phyloP scores from a whole-genome alignment of 306 rosid genomes.

The Mucuna pruriens region DNA sequence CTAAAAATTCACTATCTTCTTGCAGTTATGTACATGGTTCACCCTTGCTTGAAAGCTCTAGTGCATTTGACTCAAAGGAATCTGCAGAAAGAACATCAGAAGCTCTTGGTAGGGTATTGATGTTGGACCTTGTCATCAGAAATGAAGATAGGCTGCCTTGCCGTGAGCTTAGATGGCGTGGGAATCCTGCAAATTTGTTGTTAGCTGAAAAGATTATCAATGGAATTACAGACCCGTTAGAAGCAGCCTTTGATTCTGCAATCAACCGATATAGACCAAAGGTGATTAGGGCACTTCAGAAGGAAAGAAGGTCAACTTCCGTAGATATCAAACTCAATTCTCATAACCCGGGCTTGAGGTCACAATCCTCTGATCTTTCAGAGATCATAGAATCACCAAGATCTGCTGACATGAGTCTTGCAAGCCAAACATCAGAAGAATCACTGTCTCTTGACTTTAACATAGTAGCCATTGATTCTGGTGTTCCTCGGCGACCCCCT shows the following conservation, averaged over 20 bases:
- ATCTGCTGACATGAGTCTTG: slow-evolving; percentile 50
- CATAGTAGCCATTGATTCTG: slow-evolving; percentile 90
- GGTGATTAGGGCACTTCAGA: slow-evolving; percentile 63
- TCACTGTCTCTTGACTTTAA: slow-evolving; percentile 52
- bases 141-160: slow-evolving; percentile 99
- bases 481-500: slow-evolving; percentile 98
- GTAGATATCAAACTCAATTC: slow-evolving; percentile 61
- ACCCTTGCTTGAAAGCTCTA: slow-evolving; percentile 82
- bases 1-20: slow-evolving; percentile 37
- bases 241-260: slow-evolving; percentile 68
- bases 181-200: slow-evolving; percentile 89
- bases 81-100: slow-evolving; percentile 71
- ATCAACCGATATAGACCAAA: slow-evolving; percentile 70
- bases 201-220: slow-evolving; percentile 65
- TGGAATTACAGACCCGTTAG: slow-evolving; percentile 58
- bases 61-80: slow-evolving; percentile 71
- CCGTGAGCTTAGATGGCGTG: slow-evolving; percentile 93
- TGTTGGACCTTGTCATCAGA: slow-evolving; percentile 93
- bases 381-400: slow-evolving; percentile 72
- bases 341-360: slow-evolving; percentile 56
- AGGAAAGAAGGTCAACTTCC: slow-evolving; percentile 86
- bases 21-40: slow-evolving; percentile 95
- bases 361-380: slow-evolving; percentile 72
- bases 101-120: slow-evolving; percentile 86
- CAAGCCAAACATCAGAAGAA: slow-evolving; percentile 57